Percentiles rank a stretch among this genome's conserved stretches.
phyloP scores from a whole-genome alignment of 2,329 filamentous ascomycete genomes.

The Fusarium sarcochroum region DNA sequence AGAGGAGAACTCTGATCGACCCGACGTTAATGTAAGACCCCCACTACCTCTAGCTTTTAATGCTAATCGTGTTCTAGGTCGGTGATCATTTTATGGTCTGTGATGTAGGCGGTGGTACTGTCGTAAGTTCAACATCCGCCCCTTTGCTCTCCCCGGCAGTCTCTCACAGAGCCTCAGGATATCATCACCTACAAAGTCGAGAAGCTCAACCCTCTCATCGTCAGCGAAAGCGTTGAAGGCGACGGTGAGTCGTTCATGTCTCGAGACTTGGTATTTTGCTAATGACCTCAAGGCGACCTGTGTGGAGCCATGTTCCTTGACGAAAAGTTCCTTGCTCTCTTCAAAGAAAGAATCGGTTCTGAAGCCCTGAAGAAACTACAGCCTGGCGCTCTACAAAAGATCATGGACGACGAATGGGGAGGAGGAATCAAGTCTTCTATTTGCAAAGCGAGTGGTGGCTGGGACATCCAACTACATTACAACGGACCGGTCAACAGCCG shows the following conservation, averaged over 20 bases:
- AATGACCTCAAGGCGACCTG: constrained; percentile 50
- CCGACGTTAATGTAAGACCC: constrained; percentile 41
- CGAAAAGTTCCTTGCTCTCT: constrained; percentile 51
- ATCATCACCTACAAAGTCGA: constrained; percentile 58
- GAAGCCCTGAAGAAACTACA: constrained; percentile 29
- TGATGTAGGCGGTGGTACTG: constrained; percentile 57
- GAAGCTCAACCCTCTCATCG: constrained; percentile 43
- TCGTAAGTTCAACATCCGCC: constrained; percentile 43
- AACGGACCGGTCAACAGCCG: not conserved
- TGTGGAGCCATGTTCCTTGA: constrained; percentile 61
- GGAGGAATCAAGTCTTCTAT: constrained; percentile 50
- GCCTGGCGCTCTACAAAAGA: not conserved
- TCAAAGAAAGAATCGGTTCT: constrained; percentile 46
- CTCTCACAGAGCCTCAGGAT: constrained; percentile 49
- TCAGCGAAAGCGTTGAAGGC: constrained; percentile 57
- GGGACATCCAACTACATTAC: constrained; percentile 24
- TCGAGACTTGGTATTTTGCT: not conserved
- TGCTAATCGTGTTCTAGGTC: constrained; percentile 1
- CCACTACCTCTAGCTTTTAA: not conserved
- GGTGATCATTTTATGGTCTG: constrained; percentile 53
- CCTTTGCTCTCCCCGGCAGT: not conserved
- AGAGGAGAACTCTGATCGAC: constrained; percentile 44
- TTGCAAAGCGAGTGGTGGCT: constrained; percentile 11
- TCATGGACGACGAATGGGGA: constrained; percentile 50
- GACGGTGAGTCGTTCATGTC: constrained; percentile 47